Evolutionary conservation across 495 filamentous ascomycete genomes (phyloP).

Genomic region (Tuber calosporum): DNA sequence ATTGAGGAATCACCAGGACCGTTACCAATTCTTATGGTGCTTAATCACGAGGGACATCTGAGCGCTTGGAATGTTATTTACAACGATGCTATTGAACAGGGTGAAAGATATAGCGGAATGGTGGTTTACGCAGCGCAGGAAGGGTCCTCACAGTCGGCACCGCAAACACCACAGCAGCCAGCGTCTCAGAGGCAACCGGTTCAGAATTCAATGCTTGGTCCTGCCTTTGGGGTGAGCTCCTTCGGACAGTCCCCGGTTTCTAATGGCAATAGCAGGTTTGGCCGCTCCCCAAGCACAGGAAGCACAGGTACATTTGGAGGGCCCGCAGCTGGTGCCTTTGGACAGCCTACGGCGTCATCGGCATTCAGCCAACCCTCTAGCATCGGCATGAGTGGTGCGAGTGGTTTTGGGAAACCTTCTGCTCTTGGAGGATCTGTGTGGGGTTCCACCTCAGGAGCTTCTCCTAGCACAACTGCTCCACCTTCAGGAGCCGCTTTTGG

Average conservation of each 20-base stretch:
- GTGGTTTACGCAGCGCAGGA: slow-evolving; percentile 46
- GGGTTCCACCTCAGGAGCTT: slow-evolving; percentile 6
- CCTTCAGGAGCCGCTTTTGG: slow-evolving; percentile 28
- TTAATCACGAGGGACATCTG: slow-evolving; percentile 84
- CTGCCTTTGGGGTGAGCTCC: slow-evolving; percentile 45
- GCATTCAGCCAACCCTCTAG: slow-evolving; percentile 31
- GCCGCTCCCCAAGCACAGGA: slow-evolving; percentile 29
- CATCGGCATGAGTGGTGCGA: slow-evolving; percentile 12
- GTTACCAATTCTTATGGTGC: slow-evolving; percentile 73
- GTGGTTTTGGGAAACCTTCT: slow-evolving; percentile 26
- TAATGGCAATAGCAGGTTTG: slow-evolving; percentile 26
- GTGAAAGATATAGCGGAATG: slow-evolving; percentile 64
- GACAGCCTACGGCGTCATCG: slow-evolving; percentile 19
- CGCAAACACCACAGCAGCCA: slow-evolving; percentile 39
- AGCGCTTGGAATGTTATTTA: slow-evolving; percentile 87
- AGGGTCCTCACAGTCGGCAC: slow-evolving; percentile 11
- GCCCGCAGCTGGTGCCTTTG: slow-evolving; percentile 33
- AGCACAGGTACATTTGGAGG: slow-evolving; percentile 28
- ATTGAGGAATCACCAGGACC: slow-evolving; percentile 71
- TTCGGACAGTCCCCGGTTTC: slow-evolving; percentile 43
- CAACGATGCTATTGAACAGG: slow-evolving; percentile 69
- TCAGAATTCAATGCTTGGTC: slow-evolving; percentile 16
- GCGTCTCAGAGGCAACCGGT: slow-evolving; percentile 22
- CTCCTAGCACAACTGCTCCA: slow-evolving; percentile 12
- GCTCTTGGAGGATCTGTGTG: slow-evolving; percentile 17